Evolutionary conservation across 257 asterid species (phyloP).

Genomic region (Forsythia viridissima): DNA sequence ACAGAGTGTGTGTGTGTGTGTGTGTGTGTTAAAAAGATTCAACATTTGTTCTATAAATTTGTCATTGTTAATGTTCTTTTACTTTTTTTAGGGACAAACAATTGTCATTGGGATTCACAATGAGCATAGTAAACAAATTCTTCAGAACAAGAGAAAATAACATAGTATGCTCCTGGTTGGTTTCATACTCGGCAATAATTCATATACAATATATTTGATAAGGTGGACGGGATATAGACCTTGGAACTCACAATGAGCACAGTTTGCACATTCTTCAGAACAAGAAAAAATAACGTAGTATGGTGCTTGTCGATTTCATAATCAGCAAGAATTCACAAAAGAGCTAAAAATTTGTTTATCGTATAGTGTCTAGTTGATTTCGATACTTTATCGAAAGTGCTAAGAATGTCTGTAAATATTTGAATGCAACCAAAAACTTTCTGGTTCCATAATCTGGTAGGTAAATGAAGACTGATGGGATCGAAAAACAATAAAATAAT

Average conservation of each 20-base stretch:
- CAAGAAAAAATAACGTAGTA: too few relatives aligned
- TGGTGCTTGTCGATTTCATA: too few relatives aligned
- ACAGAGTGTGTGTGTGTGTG: slow-evolving; percentile 20
- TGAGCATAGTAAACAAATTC: neutral
- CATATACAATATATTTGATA: neutral
- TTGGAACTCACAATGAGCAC: neutral
- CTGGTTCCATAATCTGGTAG: slow-evolving; percentile 9
- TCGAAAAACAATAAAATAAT: neutral
- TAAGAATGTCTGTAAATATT: neutral
- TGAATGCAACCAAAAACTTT: slow-evolving; percentile 11
- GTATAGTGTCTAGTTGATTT: neutral
- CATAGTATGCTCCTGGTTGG: neutral
- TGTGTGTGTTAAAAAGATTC: slow-evolving; percentile 16
- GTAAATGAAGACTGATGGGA: neutral
- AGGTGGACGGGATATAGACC: too few relatives aligned
- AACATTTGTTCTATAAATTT: slow-evolving; percentile 7
- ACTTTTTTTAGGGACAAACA: neutral
- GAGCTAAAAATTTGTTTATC: neutral
- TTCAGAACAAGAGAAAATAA: neutral
- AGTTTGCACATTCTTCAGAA: neutral
- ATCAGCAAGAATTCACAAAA: too few relatives aligned
- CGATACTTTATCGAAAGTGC: neutral
- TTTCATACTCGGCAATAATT: neutral
- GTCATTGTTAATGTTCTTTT: neutral
- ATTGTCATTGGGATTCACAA: neutral